Percentiles rank a stretch among this genome's conserved stretches.
Evolutionary conservation across 179 eudicot species (phyloP).

Genomic region (Pouteria campechiana): DNA sequence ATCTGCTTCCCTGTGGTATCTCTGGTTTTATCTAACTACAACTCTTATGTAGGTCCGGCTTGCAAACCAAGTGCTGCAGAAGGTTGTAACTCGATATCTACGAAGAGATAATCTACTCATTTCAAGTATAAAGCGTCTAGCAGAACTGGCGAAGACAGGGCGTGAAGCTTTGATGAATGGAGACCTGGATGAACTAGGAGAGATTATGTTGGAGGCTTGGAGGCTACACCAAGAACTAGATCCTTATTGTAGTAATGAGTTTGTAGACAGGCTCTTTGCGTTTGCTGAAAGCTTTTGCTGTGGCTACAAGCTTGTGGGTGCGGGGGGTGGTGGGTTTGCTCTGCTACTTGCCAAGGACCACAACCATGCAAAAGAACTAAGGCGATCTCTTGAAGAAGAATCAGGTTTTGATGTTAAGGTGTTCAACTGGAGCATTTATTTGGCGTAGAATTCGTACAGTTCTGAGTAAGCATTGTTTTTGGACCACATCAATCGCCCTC

Average conservation of each 20-base stretch:
- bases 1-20: too few relatives aligned
- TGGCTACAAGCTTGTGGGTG: slow-evolving; percentile 97
- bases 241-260: slow-evolving; percentile 74
- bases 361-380: slow-evolving; percentile 41
- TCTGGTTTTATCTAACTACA: too few relatives aligned
- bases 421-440: slow-evolving; percentile 65
- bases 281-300: slow-evolving; percentile 59
- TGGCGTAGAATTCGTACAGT: too few relatives aligned
- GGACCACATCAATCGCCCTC: too few relatives aligned
- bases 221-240: slow-evolving; percentile 89
- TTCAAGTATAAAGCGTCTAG: slow-evolving; percentile 92
- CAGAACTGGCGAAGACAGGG: slow-evolving; percentile 80
- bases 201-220: slow-evolving; percentile 80
- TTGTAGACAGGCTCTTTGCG: slow-evolving; percentile 67
- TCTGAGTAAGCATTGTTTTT: too few relatives aligned
- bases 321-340: slow-evolving; percentile 99
- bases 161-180: slow-evolving; percentile 88
- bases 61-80: slow-evolving; percentile 86
- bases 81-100: slow-evolving; percentile 82
- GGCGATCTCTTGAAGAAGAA: slow-evolving; percentile 27
- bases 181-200: slow-evolving; percentile 66
- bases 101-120: slow-evolving; percentile 75
- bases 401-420: slow-evolving; percentile 50
- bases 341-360: slow-evolving; percentile 73
- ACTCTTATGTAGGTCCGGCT: slow-evolving; percentile 61